A percentile compares a stretch with the other conserved stretches of the same genome.
Conservation (phyloP, 2,329 filamentous ascomycete species). For the Ophiostoma tasmaniense region DNA sequence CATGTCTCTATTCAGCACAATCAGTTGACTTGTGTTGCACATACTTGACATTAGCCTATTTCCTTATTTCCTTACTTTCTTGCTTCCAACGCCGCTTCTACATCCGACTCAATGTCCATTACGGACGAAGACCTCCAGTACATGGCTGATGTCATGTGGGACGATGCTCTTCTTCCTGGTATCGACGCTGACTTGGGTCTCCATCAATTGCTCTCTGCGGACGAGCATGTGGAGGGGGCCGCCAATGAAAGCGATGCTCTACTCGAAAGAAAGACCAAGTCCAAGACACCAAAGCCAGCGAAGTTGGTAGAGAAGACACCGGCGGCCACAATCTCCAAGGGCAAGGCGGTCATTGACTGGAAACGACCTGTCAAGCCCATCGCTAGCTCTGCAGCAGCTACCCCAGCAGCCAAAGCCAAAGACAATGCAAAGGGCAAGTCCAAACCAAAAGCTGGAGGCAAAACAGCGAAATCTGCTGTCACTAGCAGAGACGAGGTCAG, state of each 20-base stretch:
- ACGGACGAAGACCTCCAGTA: conserved; percentile 13
- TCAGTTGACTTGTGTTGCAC: not conserved
- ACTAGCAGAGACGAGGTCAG: not conserved
- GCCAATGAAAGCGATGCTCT: not conserved
- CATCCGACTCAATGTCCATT: conserved; percentile 12
- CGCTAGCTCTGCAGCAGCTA: not conserved
- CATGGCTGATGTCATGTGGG: conserved; percentile 12
- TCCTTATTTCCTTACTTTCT: not conserved
- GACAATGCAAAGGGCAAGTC: not conserved
- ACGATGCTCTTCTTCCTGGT: not conserved
- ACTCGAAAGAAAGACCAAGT: not conserved
- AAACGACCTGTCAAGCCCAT: not conserved
- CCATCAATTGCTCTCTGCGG: not conserved
- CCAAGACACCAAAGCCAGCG: not conserved
- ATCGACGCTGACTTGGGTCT: not conserved
- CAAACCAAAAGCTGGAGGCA: not conserved
- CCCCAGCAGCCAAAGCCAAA: not conserved
- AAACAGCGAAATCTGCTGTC: not conserved
- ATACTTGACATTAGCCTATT: not conserved
- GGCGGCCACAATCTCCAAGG: not conserved
- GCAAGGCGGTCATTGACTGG: not conserved
- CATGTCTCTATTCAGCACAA: not conserved
- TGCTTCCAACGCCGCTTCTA: not conserved
- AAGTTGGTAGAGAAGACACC: not conserved
- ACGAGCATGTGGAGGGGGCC: conserved; percentile 1